Evolutionary conservation across 2,329 filamentous ascomycete species (phyloP), one percentile per base, ranked within the genome.

Genomic region (Trichothecium sympodiale): DNA sequence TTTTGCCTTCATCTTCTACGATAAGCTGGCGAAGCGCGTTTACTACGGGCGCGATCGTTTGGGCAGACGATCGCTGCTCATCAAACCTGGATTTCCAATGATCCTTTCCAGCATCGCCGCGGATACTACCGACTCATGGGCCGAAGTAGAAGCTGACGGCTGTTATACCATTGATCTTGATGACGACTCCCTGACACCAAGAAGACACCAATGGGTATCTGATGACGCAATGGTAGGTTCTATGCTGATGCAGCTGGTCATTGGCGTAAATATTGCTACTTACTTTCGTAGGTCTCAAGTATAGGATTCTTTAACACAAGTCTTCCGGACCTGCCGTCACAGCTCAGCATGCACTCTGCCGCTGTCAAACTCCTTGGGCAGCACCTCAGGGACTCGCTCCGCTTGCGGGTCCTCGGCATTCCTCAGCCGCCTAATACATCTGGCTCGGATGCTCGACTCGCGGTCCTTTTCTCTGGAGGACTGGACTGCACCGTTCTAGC

Each of bases 401-500:
- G 64, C 38, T 52, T 78, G 7, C 75, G 85, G 29, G 66, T 87
- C 13, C 56, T 76, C 8, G 65, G 76, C 29, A 73, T 93, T 5
- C 83, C 83, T 0, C 50, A 64, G 31, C 75, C 74, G 2, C 73
- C 69, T 9, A 46, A 41, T 29, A 55, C 49, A 5, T 44, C 43
- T 1, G 33, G 44, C 7, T 47, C 43, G 8, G 61, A 68, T 43
- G 64, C 71, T 14, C 71, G 70, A 37, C 57, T 94, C 12, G 87
- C 86, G 1, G 67, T 98, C 1, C 65, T 98, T 0, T 98, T 96
- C 55, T 98, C 91, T 0, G 91, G 91, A 3, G 91, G 91, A 0
- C 70, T 98, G 6, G 91, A 98, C 55, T 96, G 91, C 53, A 89
- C 88, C 0, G 67, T 95, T 1, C 66, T 98, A 33, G 89, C 89